phyloP scores from a whole-genome alignment of 306 rosid species.

The Gynostemma pentaphyllum region DNA sequence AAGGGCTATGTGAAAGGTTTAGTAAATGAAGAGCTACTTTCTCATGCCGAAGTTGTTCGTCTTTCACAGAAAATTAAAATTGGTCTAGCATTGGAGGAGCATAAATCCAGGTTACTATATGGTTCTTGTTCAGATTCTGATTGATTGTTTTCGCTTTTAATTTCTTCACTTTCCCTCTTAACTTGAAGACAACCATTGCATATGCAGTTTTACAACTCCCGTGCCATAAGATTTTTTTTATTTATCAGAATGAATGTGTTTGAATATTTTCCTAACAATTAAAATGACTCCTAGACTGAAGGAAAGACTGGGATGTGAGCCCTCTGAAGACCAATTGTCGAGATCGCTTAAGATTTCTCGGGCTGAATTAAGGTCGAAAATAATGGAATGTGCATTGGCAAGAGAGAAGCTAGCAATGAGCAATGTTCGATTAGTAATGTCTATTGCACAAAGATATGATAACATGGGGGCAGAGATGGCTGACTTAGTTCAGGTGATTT shows the following conservation, averaged over 20 bases:
- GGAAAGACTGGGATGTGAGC: slow-evolving; percentile 78
- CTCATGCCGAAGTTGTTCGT: slow-evolving; percentile 78
- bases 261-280: slow-evolving; percentile 6
- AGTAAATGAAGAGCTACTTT: slow-evolving; percentile 54
- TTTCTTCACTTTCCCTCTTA: not conserved
- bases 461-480: slow-evolving; percentile 88
- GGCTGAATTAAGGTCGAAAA: slow-evolving; percentile 41
- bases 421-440: slow-evolving; percentile 87
- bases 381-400: slow-evolving; percentile 67
- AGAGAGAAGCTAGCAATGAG: slow-evolving; percentile 91
- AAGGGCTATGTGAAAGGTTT: slow-evolving; percentile 76
- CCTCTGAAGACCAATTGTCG: slow-evolving; percentile 79
- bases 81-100: slow-evolving; percentile 72
- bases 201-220: not conserved
- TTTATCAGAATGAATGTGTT: not conserved
- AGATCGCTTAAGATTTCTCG: slow-evolving; percentile 64
- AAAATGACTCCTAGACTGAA: slow-evolving; percentile 45
- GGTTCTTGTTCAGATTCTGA: not conserved
- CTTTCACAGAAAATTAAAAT: slow-evolving; percentile 70
- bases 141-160: not conserved
- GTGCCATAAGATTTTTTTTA: not conserved
- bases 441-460: slow-evolving; percentile 91
- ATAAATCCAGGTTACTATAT: slow-evolving; percentile 46
- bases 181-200: not conserved
- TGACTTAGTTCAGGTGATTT: slow-evolving; percentile 85